Base-by-base conservation (phyloP, 768 basidiomycete species). In the Panaeolus cyanescens region DNA sequence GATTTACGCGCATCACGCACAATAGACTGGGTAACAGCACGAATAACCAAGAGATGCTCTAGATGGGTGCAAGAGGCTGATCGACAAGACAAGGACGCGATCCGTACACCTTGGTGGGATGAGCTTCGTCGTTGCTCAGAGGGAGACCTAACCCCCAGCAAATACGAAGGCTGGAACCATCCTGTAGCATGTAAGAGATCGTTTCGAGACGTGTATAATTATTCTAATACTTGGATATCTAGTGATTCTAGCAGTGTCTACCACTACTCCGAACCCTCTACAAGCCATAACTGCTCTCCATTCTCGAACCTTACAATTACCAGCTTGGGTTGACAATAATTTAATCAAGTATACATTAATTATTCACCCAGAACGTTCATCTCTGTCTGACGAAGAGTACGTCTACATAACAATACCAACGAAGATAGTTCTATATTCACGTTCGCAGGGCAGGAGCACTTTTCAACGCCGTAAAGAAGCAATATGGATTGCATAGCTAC, bases 381-480 rank as follows among this genome's bases (percentile, higher is more conserved):
- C 84, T 2, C 75, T 95, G 32, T 87, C 90, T 15, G 83, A 89
- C 42, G 90, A 93, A 76, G 92, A 93, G 92, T 93, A 71, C 56
- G 90, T 84, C 39, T 30, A 22, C 53, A 54, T 58, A 66, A 15
- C 22, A 15, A 42, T 25, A 17, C 40, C 17, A 17, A 17, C 1
- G 54, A n/a, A 25, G 25, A 31, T 40, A 59, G 32, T 28, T 63
- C 40, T 32, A 45, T 33, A 54, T 55, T 57, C 61, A 40, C 42
- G 28, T 20, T 56, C 61, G 12, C 66, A 95, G 93, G 76, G 89
- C 90, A 30, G 81, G 79, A 33, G 91, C 93, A 10, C 80, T 95
- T 13, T 90, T 88, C 72, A 95, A 94, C 66, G 93, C 92, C 1
- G 88, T 91, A 59, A 95, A 92, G 81, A 93, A 91, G 72, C 92